A percentile compares a stretch with the other conserved stretches of the same genome.
Evolutionary conservation across 2,329 filamentous ascomycete species (phyloP).

Genomic region (Diaporthe batatas): DNA sequence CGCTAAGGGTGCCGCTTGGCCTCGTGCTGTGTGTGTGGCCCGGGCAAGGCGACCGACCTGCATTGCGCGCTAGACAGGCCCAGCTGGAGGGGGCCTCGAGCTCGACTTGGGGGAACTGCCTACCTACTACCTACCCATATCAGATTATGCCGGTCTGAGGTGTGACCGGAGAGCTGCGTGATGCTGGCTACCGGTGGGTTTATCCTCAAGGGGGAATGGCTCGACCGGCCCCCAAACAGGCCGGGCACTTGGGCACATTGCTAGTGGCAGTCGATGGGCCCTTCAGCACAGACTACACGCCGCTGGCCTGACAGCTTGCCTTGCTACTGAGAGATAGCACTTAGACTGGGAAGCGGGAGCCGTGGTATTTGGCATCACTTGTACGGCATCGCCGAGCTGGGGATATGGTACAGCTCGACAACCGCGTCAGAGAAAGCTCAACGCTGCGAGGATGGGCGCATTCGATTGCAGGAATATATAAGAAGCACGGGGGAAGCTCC

Average conservation of each 20-base stretch:
- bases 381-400: conserved; percentile 13
- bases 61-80: conserved; percentile 19
- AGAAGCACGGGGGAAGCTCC: conserved; percentile 4
- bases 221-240: conserved; percentile 30
- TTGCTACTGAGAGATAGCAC: conserved; percentile 31
- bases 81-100: conserved; percentile 1
- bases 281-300: conserved; percentile 22
- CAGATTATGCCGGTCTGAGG: conserved; percentile 1
- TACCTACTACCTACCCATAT: not conserved
- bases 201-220: conserved; percentile 25
- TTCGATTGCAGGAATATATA: conserved; percentile 7
- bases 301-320: conserved; percentile 3
- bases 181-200: not conserved
- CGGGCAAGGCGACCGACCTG: conserved; percentile 28
- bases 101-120: not conserved
- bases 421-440: not conserved
- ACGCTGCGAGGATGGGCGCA: not conserved
- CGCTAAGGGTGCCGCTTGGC: conserved; percentile 14
- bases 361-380: not conserved
- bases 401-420: not conserved
- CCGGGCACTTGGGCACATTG: not conserved
- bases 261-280: conserved; percentile 7
- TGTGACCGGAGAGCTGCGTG: conserved; percentile 17
- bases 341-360: not conserved
- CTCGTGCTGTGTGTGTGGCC: conserved; percentile 14